Evolutionary conservation across 23 red algal species (phyloP).

Genomic region (Agarophyton chilense): DNA sequence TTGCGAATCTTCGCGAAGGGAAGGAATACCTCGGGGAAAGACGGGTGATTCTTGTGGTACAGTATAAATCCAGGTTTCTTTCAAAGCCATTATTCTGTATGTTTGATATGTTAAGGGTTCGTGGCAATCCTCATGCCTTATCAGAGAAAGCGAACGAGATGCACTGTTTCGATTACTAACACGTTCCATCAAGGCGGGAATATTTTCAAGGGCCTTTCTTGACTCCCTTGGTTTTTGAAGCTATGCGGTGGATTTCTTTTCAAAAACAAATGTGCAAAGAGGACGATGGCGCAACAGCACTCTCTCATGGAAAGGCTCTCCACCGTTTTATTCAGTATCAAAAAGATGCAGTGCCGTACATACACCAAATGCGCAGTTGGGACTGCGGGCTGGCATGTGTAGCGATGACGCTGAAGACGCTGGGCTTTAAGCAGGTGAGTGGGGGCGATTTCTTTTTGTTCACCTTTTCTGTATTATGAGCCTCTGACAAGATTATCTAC

Average conservation of each 20-base stretch:
- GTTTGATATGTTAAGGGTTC: too few species aligned
- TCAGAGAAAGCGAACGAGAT: too few species aligned
- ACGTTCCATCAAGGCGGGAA: too few species aligned
- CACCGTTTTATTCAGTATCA: slow-evolving; percentile 31
- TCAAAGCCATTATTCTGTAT: too few species aligned
- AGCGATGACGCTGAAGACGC: slow-evolving; percentile 66
- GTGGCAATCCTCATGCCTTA: too few species aligned
- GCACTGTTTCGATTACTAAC: too few species aligned
- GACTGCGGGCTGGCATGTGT: slow-evolving; percentile 94
- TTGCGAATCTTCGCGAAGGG: too few species aligned
- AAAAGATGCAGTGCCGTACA: slow-evolving; percentile 44
- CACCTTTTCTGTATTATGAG: neutral
- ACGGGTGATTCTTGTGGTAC: too few species aligned
- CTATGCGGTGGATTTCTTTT: neutral
- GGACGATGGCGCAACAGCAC: neutral
- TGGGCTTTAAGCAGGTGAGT: slow-evolving; percentile 38
- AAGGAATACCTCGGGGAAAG: too few species aligned
- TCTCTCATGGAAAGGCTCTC: neutral
- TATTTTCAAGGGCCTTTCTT: too few species aligned
- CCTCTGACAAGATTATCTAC: neutral
- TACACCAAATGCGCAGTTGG: slow-evolving; percentile 76
- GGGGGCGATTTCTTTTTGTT: neutral
- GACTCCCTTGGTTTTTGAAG: neutral
- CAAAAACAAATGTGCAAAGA: neutral
- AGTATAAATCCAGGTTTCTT: too few species aligned